Evolutionary conservation across 2,329 filamentous ascomycete species (phyloP), one percentile per base, ranked within the genome.

Genomic region (Tolypocladium paradoxum): DNA sequence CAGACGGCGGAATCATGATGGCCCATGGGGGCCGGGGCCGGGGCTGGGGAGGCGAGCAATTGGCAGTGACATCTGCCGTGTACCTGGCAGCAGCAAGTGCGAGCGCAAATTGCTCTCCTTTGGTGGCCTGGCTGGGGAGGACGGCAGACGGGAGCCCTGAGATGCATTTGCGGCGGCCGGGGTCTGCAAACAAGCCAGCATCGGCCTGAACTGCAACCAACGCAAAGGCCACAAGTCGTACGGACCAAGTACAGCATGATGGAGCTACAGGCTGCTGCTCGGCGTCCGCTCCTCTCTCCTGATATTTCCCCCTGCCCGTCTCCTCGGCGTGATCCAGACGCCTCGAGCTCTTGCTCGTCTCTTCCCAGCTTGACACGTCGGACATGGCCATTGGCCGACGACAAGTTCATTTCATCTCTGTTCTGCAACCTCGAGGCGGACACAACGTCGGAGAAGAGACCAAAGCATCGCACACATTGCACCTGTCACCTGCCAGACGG

Each of bases 221-320:
- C 29, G 40, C 29, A 45, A 37, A 24, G 53, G 36, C 53, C 31
- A 36, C 53, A 43, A 53, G 51, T 53, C 51, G 48, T 38, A 55
- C 54, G 45, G 37, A 36, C 34, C 34, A 51, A 18, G 51, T 49
- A 49, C 51, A 45, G 22, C 54, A 50, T 45, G 45, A 46, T 20
- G 47, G 45, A 46, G 49, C 50, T 46, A 40, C 36, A 47, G 38
- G 7, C 35, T 35, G 35, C 45, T 36, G n/a, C 34, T 33, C 24
- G 35, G 33, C 2, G 35, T 16, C 18, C 29, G 27, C 40, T 33
- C 20, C 31, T 33, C 36, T 49, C 46, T 38, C 11, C 34, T 51
- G 29, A 48, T 51, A 18, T 45, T 47, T 38, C n/a, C n/a, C n/a
- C 46, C 27, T 49, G 14, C 29, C 31, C 27, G 18, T 6, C 11